phyloP scores from a whole-genome alignment of 129 eudicot genomes.

The Centella asiatica region DNA sequence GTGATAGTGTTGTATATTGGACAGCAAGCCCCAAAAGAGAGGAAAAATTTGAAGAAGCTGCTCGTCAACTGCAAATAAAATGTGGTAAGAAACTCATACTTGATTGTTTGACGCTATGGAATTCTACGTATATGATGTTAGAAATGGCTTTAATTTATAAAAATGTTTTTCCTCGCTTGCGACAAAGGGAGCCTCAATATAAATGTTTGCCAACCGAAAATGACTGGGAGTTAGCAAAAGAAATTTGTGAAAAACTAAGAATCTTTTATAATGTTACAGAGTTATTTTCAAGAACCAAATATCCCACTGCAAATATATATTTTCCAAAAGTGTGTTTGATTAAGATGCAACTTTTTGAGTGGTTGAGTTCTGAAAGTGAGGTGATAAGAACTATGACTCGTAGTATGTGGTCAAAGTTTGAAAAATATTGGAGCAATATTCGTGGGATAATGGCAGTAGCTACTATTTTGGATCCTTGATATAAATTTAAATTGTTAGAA shows the following conservation, averaged over 20 bases:
- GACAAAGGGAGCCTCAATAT: no score
- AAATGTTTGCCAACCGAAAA: not conserved
- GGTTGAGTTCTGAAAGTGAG: not conserved
- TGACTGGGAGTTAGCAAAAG: constrained; percentile 9
- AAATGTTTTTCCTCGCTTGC: not conserved
- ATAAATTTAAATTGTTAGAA: constrained; percentile 2
- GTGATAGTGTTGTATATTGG: no score
- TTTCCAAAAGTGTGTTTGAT: constrained; percentile 5
- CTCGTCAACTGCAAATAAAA: no score
- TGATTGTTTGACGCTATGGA: no score
- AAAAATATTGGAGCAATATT: not conserved
- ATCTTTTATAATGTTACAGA: constrained; percentile 9
- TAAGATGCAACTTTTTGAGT: not conserved
- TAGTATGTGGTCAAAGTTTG: not conserved
- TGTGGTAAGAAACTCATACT: no score
- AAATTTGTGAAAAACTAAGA: constrained; percentile 10
- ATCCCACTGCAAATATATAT: constrained; percentile 12
- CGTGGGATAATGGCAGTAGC: constrained; percentile 8
- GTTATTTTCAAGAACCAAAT: constrained; percentile 16
- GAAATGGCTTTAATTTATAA: not conserved
- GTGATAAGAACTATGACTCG: not conserved
- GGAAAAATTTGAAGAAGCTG: no score
- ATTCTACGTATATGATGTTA: no score
- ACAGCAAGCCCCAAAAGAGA: no score
- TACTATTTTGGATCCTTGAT: constrained; percentile 1